Evolutionary conservation across 2,329 filamentous ascomycete genomes (phyloP).

Genomic region (Penicillium sp.): DNA sequence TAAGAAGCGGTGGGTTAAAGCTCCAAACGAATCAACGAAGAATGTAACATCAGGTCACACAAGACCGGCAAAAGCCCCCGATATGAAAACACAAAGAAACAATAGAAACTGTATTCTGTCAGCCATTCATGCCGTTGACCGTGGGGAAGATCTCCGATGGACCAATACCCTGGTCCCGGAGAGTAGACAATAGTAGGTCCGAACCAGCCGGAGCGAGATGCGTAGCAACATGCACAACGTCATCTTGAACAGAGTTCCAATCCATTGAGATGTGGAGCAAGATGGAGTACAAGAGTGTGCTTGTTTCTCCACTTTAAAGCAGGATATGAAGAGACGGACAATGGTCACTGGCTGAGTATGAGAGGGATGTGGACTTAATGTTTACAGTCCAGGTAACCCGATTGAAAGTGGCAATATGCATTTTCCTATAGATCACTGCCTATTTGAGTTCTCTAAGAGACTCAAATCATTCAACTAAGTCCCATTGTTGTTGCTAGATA

Average conservation of each 20-base stretch:
- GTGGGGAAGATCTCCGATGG: conserved; percentile 8
- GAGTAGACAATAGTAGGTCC: conserved; percentile 12
- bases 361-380: background rate
- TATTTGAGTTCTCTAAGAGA: background rate
- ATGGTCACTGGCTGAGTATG: conserved; percentile 11
- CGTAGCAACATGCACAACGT: conserved; percentile 17
- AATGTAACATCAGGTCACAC: background rate
- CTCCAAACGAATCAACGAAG: conserved; percentile 4
- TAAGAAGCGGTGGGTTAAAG: conserved; percentile 13
- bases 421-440: background rate
- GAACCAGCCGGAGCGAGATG: conserved; percentile 22
- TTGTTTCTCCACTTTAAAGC: conserved; percentile 13
- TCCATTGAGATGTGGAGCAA: conserved; percentile 15
- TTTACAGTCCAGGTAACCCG: background rate
- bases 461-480: background rate
- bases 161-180: conserved; percentile 9
- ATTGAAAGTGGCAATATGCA: conserved; percentile 1
- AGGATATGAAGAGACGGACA: background rate
- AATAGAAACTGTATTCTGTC: conserved; percentile 14
- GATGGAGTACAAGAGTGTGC: conserved; percentile 13
- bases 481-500: background rate
- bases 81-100: conserved; percentile 12
- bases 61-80: conserved; percentile 17
- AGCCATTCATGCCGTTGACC: conserved; percentile 7
- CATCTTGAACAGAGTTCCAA: conserved; percentile 18